Conservation (phyloP, 352 stramenopile genomes). For the Pythium grandisporangium region DNA sequence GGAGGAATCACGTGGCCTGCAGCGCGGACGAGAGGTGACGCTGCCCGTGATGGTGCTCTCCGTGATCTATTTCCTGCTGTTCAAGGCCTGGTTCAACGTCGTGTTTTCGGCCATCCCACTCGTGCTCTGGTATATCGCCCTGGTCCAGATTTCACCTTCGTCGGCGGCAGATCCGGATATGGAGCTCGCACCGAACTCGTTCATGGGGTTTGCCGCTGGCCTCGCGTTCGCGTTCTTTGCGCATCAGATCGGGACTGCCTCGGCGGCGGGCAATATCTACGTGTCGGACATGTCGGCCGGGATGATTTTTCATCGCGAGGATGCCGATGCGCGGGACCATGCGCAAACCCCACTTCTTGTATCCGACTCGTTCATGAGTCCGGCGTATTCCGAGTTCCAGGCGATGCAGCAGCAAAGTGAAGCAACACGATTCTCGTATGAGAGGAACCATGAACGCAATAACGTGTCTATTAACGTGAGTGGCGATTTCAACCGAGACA, state of each 20-base stretch:
- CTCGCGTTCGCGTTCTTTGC: slow-evolving; percentile 52
- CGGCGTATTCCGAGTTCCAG: slow-evolving; percentile 1
- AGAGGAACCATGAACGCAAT: background rate
- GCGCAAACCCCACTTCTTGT: slow-evolving; percentile 5
- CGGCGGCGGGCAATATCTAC: slow-evolving; percentile 23
- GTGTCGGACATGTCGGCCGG: slow-evolving; percentile 36
- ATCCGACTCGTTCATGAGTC: slow-evolving; percentile 3
- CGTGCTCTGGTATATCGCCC: slow-evolving; percentile 27
- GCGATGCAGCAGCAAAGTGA: slow-evolving; percentile 1
- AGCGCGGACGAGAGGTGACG: slow-evolving; percentile 35
- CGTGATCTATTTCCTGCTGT: slow-evolving; percentile 59
- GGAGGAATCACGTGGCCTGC: background rate
- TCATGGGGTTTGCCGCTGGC: slow-evolving; percentile 23
- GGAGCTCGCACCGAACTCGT: slow-evolving; percentile 4
- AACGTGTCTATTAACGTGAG: too few species aligned
- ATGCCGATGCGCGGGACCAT: too few species aligned
- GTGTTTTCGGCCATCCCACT: slow-evolving; percentile 42
- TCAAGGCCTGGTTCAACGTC: slow-evolving; percentile 54
- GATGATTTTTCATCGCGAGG: slow-evolving; percentile 21
- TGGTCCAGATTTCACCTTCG: slow-evolving; percentile 28
- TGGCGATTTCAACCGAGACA: too few species aligned
- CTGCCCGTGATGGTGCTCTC: slow-evolving; percentile 51
- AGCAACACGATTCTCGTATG: background rate
- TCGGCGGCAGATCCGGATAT: slow-evolving; percentile 1
- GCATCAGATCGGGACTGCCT: slow-evolving; percentile 43